phyloP scores from a whole-genome alignment of 2,329 filamentous ascomycete species.

The Ceratocystis eucalypticola region DNA sequence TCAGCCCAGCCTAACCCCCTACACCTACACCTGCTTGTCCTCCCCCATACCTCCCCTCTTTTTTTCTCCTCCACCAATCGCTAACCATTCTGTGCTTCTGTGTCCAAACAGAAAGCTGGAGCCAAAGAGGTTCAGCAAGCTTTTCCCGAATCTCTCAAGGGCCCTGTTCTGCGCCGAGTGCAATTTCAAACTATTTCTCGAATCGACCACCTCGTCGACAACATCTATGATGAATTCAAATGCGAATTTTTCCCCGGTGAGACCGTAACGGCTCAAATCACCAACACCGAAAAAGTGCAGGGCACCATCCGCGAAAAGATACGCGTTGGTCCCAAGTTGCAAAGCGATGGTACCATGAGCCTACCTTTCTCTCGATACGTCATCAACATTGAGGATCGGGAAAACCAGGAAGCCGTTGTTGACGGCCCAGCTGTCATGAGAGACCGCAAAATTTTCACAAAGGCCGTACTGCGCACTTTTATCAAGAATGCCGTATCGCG shows the following conservation, averaged over 20 bases:
- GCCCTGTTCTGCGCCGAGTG: slow-evolving; percentile 76
- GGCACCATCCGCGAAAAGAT: slow-evolving; percentile 78
- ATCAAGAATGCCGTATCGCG: slow-evolving; percentile 88
- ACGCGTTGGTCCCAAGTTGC: slow-evolving; percentile 49
- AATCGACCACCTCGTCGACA: slow-evolving; percentile 66
- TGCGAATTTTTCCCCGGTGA: slow-evolving; percentile 85
- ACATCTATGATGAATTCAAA: slow-evolving; percentile 66
- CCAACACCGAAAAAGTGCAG: slow-evolving; percentile 54
- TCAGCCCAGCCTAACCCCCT: slow-evolving; percentile 19
- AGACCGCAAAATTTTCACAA: slow-evolving; percentile 85
- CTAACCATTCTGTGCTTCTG: slow-evolving; percentile 14
- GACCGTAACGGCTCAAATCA: slow-evolving; percentile 58
- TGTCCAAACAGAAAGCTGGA: slow-evolving; percentile 47
- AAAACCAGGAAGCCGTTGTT: slow-evolving; percentile 60
- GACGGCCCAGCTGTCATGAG: slow-evolving; percentile 72
- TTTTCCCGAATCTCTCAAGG: slow-evolving; percentile 83
- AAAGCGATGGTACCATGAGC: slow-evolving; percentile 55
- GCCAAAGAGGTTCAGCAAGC: slow-evolving; percentile 80
- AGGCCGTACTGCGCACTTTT: slow-evolving; percentile 83
- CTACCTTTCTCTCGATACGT: slow-evolving; percentile 67
- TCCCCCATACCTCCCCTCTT: no score
- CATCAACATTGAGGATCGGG: slow-evolving; percentile 56
- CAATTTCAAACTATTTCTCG: slow-evolving; percentile 83
- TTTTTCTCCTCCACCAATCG: background rate
- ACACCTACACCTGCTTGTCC: background rate